Percentiles rank a stretch among this genome's conserved stretches.
Evolutionary conservation across 768 basidiomycete genomes (phyloP).

Genomic region (Daedalea quercina): DNA sequence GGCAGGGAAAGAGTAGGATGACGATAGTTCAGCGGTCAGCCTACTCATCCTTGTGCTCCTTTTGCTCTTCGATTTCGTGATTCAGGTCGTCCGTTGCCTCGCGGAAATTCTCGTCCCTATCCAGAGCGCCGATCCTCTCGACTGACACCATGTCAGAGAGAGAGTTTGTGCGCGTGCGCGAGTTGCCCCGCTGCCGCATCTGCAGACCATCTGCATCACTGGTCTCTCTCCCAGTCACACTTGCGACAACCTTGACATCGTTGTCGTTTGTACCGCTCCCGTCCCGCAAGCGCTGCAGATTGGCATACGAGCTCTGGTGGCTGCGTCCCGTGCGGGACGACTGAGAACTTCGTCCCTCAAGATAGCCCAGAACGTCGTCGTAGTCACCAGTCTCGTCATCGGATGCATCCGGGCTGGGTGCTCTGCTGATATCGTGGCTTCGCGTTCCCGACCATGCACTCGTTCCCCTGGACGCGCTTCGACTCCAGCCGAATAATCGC

Average conservation of each 20-base stretch:
- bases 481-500: constrained; percentile 87
- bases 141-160: constrained; percentile 62
- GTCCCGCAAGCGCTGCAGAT: constrained; percentile 52
- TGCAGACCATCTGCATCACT: constrained; percentile 37
- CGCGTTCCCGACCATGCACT: constrained; percentile 75
- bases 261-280: constrained; percentile 43
- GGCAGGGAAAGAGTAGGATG: not conserved
- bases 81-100: constrained; percentile 66
- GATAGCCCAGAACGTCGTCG: constrained; percentile 74
- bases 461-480: constrained; percentile 70
- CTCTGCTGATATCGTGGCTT: constrained; percentile 54
- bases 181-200: constrained; percentile 22
- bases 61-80: constrained; percentile 44
- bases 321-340: constrained; percentile 21
- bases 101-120: constrained; percentile 50
- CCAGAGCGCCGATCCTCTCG: constrained; percentile 52
- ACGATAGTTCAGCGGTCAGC: not conserved
- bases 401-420: constrained; percentile 66
- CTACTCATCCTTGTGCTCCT: constrained; percentile 9
- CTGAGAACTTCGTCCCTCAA: constrained; percentile 28
- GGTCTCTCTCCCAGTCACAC: constrained; percentile 10
- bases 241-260: constrained; percentile 5
- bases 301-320: constrained; percentile 47
- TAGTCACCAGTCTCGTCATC: constrained; percentile 93
- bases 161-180: constrained; percentile 51